Conservation (phyloP, 495 filamentous ascomycete genomes). For the Xylaria intraflava region DNA sequence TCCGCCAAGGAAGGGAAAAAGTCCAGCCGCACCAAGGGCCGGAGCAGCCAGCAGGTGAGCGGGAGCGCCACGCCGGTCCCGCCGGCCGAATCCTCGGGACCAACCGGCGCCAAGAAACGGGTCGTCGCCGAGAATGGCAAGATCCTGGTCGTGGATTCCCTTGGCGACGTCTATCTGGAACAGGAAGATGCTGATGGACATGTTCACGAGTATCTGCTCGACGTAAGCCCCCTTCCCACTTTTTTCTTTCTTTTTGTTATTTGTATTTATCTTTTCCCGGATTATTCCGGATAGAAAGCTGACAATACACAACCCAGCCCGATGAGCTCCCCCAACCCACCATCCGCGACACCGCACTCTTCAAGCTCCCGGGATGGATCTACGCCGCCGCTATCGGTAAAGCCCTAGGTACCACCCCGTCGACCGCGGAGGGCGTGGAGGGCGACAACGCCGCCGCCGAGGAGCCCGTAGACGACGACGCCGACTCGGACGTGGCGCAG, state of each 20-base stretch:
- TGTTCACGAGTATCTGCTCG: slow-evolving; percentile 73
- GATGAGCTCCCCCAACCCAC: slow-evolving; percentile 61
- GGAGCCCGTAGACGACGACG: slow-evolving; percentile 28
- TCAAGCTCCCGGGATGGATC: slow-evolving; percentile 59
- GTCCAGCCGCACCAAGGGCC: slow-evolving; percentile 20
- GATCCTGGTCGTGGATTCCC: slow-evolving; percentile 81
- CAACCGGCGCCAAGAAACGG: slow-evolving; percentile 64
- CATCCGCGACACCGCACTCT: slow-evolving; percentile 62
- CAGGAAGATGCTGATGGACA: slow-evolving; percentile 82
- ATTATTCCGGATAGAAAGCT: not conserved
- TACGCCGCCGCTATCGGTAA: slow-evolving; percentile 54
- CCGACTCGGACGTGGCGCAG: slow-evolving; percentile 29
- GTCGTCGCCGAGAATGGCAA: slow-evolving; percentile 94
- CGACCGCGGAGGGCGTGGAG: slow-evolving; percentile 27
- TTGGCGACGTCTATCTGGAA: slow-evolving; percentile 87
- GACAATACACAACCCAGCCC: slow-evolving; percentile 35
- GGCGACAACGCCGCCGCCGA: slow-evolving; percentile 26
- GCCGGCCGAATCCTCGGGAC: slow-evolving; percentile 30
- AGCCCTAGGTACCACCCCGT: slow-evolving; percentile 34
- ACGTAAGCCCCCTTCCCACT: slow-evolving; percentile 45
- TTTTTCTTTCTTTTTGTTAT: too few species aligned
- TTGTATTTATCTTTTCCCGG: not conserved
- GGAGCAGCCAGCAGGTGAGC: slow-evolving; percentile 28
- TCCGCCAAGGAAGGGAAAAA: slow-evolving; percentile 31
- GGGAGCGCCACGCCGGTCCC: slow-evolving; percentile 23